Conservation (phyloP, 2,329 filamentous ascomycete genomes). For the Thyridium curvatum region DNA sequence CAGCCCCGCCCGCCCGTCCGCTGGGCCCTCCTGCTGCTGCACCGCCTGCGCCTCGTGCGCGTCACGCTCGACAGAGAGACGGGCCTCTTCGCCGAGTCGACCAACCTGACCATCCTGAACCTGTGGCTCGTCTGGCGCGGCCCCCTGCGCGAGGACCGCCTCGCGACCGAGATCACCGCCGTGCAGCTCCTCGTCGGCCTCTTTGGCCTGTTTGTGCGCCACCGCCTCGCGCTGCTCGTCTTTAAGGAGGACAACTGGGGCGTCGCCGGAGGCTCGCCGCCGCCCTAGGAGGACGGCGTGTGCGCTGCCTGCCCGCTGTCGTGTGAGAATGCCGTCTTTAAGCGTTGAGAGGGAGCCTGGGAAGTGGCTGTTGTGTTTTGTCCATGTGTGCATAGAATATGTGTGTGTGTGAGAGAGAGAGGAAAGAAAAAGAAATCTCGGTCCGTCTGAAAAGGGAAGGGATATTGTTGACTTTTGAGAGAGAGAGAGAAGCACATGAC, state of each 20-base stretch:
- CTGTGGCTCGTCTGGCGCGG: slow-evolving; percentile 96
- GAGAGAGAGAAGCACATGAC: no score
- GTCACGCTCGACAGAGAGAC: slow-evolving; percentile 57
- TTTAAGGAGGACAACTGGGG: slow-evolving; percentile 84
- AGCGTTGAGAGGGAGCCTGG: no score
- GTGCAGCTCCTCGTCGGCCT: slow-evolving; percentile 73
- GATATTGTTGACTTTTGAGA: no score
- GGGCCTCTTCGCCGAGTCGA: slow-evolving; percentile 70
- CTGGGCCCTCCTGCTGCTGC: slow-evolving; percentile 60
- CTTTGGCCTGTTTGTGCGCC: slow-evolving; percentile 78
- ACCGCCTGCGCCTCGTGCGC: slow-evolving; percentile 60
- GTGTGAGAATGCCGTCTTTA: no score
- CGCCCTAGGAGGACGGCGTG: no score
- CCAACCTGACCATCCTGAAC: slow-evolving; percentile 90
- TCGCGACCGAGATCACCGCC: slow-evolving; percentile 73
- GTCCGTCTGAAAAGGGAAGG: no score
- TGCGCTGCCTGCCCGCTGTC: no score
- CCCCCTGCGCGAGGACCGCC: slow-evolving; percentile 77
- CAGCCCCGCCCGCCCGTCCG: slow-evolving; percentile 64
- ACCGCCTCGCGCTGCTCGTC: slow-evolving; percentile 77
- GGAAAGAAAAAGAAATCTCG: no score
- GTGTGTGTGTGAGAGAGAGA: no score
- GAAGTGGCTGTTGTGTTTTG: no score
- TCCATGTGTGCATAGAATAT: no score
- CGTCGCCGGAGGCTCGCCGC: slow-evolving; percentile 13